A percentile compares a stretch with the other conserved stretches of the same genome.
These are phyloP conservation scores for Phytophthora parvispora DNA, from an alignment of 352 stramenopile species.

Conservation along the genomic window DNA sequence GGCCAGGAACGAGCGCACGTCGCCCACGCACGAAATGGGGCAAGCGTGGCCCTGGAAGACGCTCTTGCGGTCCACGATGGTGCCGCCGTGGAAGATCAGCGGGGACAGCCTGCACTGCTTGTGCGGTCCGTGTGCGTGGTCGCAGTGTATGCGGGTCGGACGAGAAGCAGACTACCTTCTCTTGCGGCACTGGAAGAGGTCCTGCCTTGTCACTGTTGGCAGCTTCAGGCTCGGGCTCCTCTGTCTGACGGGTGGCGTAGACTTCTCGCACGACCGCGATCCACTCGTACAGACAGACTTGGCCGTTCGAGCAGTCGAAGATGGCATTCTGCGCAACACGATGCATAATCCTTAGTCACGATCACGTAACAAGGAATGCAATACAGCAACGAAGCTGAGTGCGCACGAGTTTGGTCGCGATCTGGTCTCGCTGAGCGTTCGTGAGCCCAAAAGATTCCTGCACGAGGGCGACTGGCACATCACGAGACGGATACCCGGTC, in stretches of 20 bases:
- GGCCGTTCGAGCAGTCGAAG: constrained; percentile 59
- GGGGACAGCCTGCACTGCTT: constrained; percentile 40
- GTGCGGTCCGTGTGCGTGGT: constrained; percentile 54
- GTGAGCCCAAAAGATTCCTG: constrained; percentile 77
- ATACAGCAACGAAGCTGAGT: not conserved
- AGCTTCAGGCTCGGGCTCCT: not conserved
- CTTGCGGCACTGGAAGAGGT: not conserved
- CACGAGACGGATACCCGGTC: constrained; percentile 57
- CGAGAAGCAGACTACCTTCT: constrained; percentile 20
- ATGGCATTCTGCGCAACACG: constrained; percentile 37
- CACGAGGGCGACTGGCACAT: constrained; percentile 63
- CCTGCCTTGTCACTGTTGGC: not conserved
- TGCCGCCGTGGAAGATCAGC: constrained; percentile 45
- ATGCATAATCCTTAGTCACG: not conserved
- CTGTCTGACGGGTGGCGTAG: constrained; percentile 43
- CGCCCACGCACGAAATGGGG: constrained; percentile 36
- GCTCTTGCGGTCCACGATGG: constrained; percentile 77
- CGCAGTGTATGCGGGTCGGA: constrained; percentile 61
- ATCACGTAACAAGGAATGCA: not conserved
- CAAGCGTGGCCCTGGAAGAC: constrained; percentile 45
- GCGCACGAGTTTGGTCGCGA: constrained; percentile 61
- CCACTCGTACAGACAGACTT: constrained; percentile 86
- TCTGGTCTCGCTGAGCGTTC: constrained; percentile 58
- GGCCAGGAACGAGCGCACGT: constrained; percentile 72
- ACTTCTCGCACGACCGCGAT: constrained; percentile 70